Evolutionary conservation across 345 rosid genomes (phyloP), one percentile per base, ranked within the genome.

Genomic region (Combretum micranthum): DNA sequence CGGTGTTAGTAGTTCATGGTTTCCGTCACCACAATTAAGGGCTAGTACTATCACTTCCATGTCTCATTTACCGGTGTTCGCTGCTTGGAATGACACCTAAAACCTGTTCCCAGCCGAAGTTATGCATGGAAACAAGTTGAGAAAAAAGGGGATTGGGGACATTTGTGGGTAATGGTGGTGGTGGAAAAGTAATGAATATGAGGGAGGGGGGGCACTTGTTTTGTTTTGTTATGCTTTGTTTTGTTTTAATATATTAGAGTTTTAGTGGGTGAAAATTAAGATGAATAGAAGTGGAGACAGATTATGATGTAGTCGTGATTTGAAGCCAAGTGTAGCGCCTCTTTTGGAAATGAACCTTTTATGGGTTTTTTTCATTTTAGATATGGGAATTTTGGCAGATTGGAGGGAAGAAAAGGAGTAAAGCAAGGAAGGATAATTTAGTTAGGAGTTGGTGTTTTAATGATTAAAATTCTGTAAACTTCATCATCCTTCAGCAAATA

Each of bases 71-170:
- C 95, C 90, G 19, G 64, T 86, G 56, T 86, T 86, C 56, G 84
- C 95, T 21, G 77, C 95, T 2, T 81, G 90, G 95, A 80, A 75
- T 45, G 95, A 86, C 17, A 64, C 86, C 58, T 86, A 53, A 67
- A 52, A 2, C 57, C 25, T 25, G 17, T 13, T 16, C 20, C 44
- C 63, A 78, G 25, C 55, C 54, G 14, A 17, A 25, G 26, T 58
- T 59, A 22, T 59, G 62, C 48, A 52, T 47, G 15, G 51, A 42
- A 22, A 46, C 15, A 12, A 48, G 19, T 47, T 50, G 44, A 44
- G 39, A 52, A n/a, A n/a, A n/a, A n/a, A n/a, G n/a, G 13, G 57
- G 13, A 21, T 17, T 32, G 12, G 48, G n/a, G 52, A 37, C 12
- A 44, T 25, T 21, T 45, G 17, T 18, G 18, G 19, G 17, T 20